Conservation (phyloP, 2,329 filamentous ascomycete species). For the Alternaria burnsii region DNA sequence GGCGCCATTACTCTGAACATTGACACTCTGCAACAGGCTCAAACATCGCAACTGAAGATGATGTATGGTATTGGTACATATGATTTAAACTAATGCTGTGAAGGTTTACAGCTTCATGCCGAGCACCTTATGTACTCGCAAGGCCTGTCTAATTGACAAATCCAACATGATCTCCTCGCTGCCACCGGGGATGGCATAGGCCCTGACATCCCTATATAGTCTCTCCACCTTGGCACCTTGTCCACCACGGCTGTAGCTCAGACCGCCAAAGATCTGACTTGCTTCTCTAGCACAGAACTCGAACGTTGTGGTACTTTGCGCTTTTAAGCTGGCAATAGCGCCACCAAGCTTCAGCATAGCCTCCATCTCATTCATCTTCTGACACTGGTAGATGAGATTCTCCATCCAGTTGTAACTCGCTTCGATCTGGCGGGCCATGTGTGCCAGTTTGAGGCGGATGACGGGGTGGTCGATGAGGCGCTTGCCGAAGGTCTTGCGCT, state of each 20-base stretch:
- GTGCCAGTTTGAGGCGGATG: conserved; percentile 95
- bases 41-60: not conserved
- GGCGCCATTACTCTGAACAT: not conserved
- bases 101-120: conserved; percentile 87
- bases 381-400: conserved; percentile 90
- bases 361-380: conserved; percentile 91
- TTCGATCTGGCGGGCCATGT: conserved; percentile 98
- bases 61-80: conserved; percentile 1
- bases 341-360: conserved; percentile 96
- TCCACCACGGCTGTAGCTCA: conserved; percentile 90
- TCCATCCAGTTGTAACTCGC: conserved; percentile 97
- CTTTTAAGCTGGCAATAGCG: conserved; percentile 92
- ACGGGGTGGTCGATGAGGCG: conserved; percentile 96
- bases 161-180: conserved; percentile 99
- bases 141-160: conserved; percentile 87
- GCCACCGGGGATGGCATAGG: conserved; percentile 93
- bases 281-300: conserved; percentile 98
- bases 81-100: not conserved
- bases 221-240: conserved; percentile 96
- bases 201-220: conserved; percentile 91
- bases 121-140: conserved; percentile 87
- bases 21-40: not conserved
- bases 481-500: conserved; percentile 96
- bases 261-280: conserved; percentile 94
- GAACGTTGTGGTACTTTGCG: conserved; percentile 91